Conservation (phyloP, 768 basidiomycete genomes). For the Hericium alpestre region DNA sequence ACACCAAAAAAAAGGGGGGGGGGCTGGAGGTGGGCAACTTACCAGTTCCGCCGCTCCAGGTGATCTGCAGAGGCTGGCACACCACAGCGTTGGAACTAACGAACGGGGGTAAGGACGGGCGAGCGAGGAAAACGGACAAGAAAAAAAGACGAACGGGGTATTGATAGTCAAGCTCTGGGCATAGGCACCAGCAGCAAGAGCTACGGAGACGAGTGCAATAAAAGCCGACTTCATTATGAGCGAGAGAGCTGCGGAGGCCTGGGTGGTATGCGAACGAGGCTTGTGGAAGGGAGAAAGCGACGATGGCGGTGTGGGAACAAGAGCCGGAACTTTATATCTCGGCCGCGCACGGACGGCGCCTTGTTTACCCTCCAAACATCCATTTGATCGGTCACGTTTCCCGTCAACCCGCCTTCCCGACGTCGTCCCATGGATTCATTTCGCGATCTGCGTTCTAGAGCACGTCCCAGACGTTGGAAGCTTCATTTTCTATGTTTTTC, state of each 20-base stretch:
- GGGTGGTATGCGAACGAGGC: slow-evolving; percentile 17
- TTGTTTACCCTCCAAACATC: background rate
- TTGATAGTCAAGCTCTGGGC: slow-evolving; percentile 46
- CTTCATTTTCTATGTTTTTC: no score
- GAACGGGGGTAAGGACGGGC: background rate
- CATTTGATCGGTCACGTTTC: slow-evolving; percentile 2
- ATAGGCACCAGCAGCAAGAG: slow-evolving; percentile 29
- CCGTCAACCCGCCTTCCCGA: background rate
- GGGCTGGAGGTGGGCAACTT: slow-evolving; percentile 17
- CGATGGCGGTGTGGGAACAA: slow-evolving; percentile 13
- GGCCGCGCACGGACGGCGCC: slow-evolving; percentile 3
- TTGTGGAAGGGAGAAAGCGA: slow-evolving; percentile 17
- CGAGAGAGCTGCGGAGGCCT: slow-evolving; percentile 10
- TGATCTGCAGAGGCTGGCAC: slow-evolving; percentile 47
- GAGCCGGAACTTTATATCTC: slow-evolving; percentile 2
- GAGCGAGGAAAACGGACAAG: background rate
- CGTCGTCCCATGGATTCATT: no score
- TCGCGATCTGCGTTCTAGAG: no score
- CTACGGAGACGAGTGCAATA: slow-evolving; percentile 28
- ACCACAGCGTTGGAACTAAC: slow-evolving; percentile 36
- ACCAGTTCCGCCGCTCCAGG: slow-evolving; percentile 51
- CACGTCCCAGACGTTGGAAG: no score
- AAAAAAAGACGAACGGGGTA: slow-evolving; percentile 51
- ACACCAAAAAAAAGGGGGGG: background rate
- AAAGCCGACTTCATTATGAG: slow-evolving; percentile 37